Base-by-base conservation (phyloP, 805 yeast genomes). In the Saturnispora hagleri region DNA sequence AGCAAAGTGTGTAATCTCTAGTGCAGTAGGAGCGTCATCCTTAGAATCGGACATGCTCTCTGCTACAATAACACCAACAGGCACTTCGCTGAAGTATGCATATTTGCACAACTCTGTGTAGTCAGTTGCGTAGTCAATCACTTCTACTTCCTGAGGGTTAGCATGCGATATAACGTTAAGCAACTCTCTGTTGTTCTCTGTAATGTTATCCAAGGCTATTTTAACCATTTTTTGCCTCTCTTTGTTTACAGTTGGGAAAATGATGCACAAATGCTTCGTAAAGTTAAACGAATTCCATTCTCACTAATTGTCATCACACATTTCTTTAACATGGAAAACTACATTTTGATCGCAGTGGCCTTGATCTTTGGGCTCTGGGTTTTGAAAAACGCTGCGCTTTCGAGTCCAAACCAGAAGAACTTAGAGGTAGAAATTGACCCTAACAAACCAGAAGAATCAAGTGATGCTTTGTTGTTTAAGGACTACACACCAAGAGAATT, bases 61-160 rank as follows among this genome's bases (percentile, higher is more conserved):
- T 51, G 85, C 83, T 54, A 82, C 81, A 47, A 89, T 69, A 4
- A 81, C 84, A 15, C 93, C 96, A 4, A 89, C 91, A 7, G 96
- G 89, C 5, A 86, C 77, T 60, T 85, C 96, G 47, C 84, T 77
- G 65, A 74, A 84, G 67, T 73, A 86, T 0, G 71, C 77, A 35
- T 81, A 68, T 60, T 82, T 75, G 34, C 75, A 74, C 34, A 84
- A 68, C 28, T 80, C 82, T 24, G 73, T 80, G 1, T 72, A 60
- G 2, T 72, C 69, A 26, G 74, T 64, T 13, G 79, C 69, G 22
- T 74, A 74, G 31, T 71, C 58, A 56, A 81, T 81, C 75, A 83
- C 82, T 2, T 67, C 56, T 1, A 76, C 77, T 0, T 79, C 61
- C 59, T 79, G 84, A 2, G 62, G 51, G 0, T 75, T 69, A 3